Percentiles rank a stretch among this genome's conserved stretches.
phyloP scores from a whole-genome alignment of 2,329 filamentous ascomycete species.

The Xylariales sp. region DNA sequence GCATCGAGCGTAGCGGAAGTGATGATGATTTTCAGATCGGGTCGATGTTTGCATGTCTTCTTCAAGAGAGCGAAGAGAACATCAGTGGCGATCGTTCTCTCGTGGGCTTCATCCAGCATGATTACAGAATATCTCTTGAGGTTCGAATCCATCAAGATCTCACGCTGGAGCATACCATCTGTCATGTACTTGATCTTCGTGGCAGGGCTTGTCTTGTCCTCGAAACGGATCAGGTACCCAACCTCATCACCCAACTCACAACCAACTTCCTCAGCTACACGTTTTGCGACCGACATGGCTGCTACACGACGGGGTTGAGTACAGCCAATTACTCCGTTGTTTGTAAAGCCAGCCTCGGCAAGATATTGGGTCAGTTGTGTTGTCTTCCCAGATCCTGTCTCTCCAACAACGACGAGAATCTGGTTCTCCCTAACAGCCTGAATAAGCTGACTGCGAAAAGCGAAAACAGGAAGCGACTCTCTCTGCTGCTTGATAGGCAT shows the following conservation, averaged over 20 bases:
- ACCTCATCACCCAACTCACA: constrained; percentile 88
- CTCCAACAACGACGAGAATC: constrained; percentile 90
- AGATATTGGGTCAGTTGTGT: constrained; percentile 95
- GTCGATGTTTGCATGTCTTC: constrained; percentile 80
- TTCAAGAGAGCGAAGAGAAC: constrained; percentile 92
- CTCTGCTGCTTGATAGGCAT: constrained; percentile 95
- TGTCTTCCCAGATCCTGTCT: constrained; percentile 96
- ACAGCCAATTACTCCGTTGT: constrained; percentile 86
- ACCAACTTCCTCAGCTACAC: constrained; percentile 93
- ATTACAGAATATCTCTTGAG: constrained; percentile 89
- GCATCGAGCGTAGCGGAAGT: constrained; percentile 95
- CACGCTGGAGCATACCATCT: constrained; percentile 94
- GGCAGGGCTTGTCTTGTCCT: constrained; percentile 81
- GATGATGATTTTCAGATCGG: constrained; percentile 91
- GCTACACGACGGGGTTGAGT: constrained; percentile 96
- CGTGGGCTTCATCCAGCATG: constrained; percentile 97
- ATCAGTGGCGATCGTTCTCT: constrained; percentile 93
- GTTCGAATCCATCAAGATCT: constrained; percentile 89
- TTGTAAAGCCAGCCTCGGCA: constrained; percentile 85
- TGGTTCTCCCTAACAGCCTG: constrained; percentile 85
- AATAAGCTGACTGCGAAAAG: constrained; percentile 82
- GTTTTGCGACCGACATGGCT: constrained; percentile 95
- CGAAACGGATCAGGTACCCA: constrained; percentile 96
- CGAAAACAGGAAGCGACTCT: constrained; percentile 82
- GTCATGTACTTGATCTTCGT: constrained; percentile 99